These are phyloP conservation scores for Coemansia biformis DNA, from an alignment of 192 early-diverging fungal genomes.

Conservation along the genomic window DNA sequence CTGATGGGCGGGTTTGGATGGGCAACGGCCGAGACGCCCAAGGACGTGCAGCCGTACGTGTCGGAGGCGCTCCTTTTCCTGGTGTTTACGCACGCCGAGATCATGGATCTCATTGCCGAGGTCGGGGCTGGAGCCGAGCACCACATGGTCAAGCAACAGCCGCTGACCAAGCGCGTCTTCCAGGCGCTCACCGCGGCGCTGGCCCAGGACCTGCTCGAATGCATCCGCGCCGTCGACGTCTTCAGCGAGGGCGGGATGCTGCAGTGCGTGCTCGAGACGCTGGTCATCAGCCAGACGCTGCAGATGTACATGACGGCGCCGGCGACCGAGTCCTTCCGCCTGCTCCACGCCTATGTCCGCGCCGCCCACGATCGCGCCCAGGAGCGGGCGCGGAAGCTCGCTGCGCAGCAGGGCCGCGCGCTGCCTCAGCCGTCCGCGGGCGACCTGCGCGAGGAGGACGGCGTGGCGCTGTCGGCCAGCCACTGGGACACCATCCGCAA, in stretches of 20 bases:
- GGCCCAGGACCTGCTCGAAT: slow-evolving; percentile 72
- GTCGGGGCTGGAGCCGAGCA: slow-evolving; percentile 46
- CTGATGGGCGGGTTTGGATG: slow-evolving; percentile 85
- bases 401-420: slow-evolving; percentile 27
- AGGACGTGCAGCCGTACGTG: slow-evolving; percentile 84
- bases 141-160: slow-evolving; percentile 53
- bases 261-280: slow-evolving; percentile 89
- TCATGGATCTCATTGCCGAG: slow-evolving; percentile 69
- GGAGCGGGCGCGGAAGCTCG: slow-evolving; percentile 33
- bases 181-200: slow-evolving; percentile 66
- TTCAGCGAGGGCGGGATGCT: slow-evolving; percentile 91
- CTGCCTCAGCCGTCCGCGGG: slow-evolving; percentile 22
- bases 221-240: slow-evolving; percentile 70
- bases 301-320: slow-evolving; percentile 65
- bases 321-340: slow-evolving; percentile 62
- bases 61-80: slow-evolving; percentile 78
- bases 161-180: slow-evolving; percentile 71
- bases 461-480: slow-evolving; percentile 24
- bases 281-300: slow-evolving; percentile 83
- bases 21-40: slow-evolving; percentile 63
- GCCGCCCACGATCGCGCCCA: slow-evolving; percentile 52
- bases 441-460: slow-evolving; percentile 21
- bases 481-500: slow-evolving; percentile 50
- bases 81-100: slow-evolving; percentile 85
- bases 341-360: slow-evolving; percentile 73